Percentiles rank a stretch among this genome's conserved stretches.
These are phyloP conservation scores for Phytophthora lateralis DNA, from an alignment of 352 stramenopile species.

Conservation along the genomic window DNA sequence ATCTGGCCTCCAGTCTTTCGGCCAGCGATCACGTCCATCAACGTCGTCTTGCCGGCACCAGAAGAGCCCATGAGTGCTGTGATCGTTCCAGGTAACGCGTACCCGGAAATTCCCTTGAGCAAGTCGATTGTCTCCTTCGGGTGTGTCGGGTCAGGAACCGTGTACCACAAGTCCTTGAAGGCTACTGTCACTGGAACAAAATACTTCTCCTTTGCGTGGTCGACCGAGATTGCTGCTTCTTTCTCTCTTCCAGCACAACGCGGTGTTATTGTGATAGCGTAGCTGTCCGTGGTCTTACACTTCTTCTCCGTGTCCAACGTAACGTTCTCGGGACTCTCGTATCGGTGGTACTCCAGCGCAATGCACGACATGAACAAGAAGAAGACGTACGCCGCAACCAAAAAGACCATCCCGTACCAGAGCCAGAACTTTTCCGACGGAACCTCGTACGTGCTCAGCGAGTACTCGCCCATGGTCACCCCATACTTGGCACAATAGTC, in stretches of 20 bases:
- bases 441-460: conserved; percentile 28
- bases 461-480: conserved; percentile 18
- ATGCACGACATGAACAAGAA: conserved; percentile 36
- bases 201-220: conserved; percentile 5
- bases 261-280: conserved; percentile 9
- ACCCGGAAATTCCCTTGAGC: conserved; percentile 56
- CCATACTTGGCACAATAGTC: conserved; percentile 27
- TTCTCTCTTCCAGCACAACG: background rate
- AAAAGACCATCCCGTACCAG: conserved; percentile 16
- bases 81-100: conserved; percentile 48
- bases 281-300: conserved; percentile 7
- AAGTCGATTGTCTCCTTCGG: conserved; percentile 44
- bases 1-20: conserved; percentile 90
- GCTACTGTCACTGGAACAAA: conserved; percentile 47
- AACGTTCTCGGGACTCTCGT: conserved; percentile 33
- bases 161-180: conserved; percentile 59
- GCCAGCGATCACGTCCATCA: conserved; percentile 94
- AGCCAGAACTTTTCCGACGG: conserved; percentile 20
- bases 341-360: conserved; percentile 25
- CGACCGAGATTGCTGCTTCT: conserved; percentile 1
- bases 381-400: conserved; percentile 25
- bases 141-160: conserved; percentile 32
- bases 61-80: conserved; percentile 71
- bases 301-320: conserved; percentile 10
- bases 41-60: conserved; percentile 92